These are phyloP conservation scores for Ascocoryne sarcoides DNA, from an alignment of 2,329 filamentous ascomycete species.

Conservation along the genomic window DNA sequence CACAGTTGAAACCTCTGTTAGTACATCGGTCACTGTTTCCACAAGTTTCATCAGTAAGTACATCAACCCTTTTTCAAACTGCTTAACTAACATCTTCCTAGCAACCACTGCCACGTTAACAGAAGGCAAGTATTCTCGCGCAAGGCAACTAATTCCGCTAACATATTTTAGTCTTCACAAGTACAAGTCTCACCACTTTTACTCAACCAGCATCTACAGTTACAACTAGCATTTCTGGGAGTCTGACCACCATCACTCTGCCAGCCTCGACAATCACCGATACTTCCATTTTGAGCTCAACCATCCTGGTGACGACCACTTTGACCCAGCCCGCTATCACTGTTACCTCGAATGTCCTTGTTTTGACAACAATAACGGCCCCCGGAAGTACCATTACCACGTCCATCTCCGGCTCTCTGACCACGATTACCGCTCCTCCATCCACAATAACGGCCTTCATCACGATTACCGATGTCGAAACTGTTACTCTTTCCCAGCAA, in stretches of 20 bases:
- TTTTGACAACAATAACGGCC: slow-evolving; percentile 3
- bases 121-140: too few species aligned
- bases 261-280: background rate
- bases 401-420: slow-evolving; percentile 10
- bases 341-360: slow-evolving; percentile 3
- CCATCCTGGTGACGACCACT: background rate
- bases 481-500: background rate
- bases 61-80: too few species aligned
- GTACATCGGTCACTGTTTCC: background rate
- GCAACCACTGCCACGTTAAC: too few species aligned
- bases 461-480: background rate
- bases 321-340: background rate
- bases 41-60: background rate
- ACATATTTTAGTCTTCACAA: background rate
- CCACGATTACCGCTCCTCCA: slow-evolving; percentile 2
- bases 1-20: background rate
- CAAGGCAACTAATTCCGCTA: background rate
- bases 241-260: background rate
- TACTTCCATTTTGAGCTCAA: background rate
- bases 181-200: background rate
- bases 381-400: slow-evolving; percentile 6
- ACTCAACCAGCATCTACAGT: slow-evolving; percentile 1
- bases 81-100: too few species aligned
- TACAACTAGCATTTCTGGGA: background rate
- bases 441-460: slow-evolving; percentile 1